Evolutionary conservation across 2,329 filamentous ascomycete species (phyloP).

Genomic region (Fusarium oxysporum): DNA sequence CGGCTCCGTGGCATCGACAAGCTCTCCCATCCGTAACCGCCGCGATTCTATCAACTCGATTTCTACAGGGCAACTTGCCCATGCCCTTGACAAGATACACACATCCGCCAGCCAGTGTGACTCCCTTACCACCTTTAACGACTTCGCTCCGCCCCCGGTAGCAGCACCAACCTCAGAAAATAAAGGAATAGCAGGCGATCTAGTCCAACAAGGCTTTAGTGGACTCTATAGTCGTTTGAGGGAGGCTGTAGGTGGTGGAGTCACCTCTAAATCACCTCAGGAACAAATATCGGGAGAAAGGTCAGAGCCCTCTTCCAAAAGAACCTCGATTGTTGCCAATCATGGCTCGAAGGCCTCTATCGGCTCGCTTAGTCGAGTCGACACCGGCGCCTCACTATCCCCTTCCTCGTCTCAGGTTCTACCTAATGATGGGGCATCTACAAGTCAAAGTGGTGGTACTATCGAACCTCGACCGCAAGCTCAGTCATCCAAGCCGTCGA

Average conservation of each 20-base stretch:
- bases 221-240: constrained; percentile 88
- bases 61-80: constrained; percentile 77
- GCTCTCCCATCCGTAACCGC: constrained; percentile 51
- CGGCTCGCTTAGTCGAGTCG: constrained; percentile 56
- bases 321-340: constrained; percentile 55
- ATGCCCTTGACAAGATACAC: constrained; percentile 88
- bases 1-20: constrained; percentile 46
- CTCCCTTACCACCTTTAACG: constrained; percentile 91
- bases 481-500: constrained; percentile 61
- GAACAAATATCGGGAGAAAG: constrained; percentile 46
- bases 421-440: constrained; percentile 53
- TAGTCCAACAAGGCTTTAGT: constrained; percentile 86
- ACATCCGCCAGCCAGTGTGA: constrained; percentile 87
- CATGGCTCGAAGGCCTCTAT: constrained; percentile 57
- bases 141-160: constrained; percentile 80
- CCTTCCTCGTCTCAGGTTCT: constrained; percentile 47
- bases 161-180: constrained; percentile 70
- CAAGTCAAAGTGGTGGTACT: constrained; percentile 48
- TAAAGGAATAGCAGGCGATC: constrained; percentile 76
- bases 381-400: constrained; percentile 51
- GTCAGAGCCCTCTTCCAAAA: constrained; percentile 55
- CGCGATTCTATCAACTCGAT: constrained; percentile 56
- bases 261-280: constrained; percentile 53
- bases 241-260: constrained; percentile 80
- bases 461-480: constrained; percentile 56